These are phyloP conservation scores for Canavalia gladiata DNA, from an alignment of 306 rosid species.

Conservation along the genomic window DNA sequence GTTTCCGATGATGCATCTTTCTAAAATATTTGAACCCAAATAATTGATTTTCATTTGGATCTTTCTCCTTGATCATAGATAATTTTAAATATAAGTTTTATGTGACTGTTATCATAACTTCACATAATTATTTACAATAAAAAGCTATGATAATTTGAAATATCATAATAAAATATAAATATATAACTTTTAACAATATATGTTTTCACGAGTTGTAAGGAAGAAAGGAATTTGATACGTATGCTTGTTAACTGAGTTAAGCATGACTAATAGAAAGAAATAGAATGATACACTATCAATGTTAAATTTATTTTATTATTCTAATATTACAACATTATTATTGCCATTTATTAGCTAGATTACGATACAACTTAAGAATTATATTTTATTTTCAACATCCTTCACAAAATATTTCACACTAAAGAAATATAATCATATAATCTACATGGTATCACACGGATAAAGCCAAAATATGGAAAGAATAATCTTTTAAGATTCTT, in stretches of 20 bases:
- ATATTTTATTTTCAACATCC: conserved; percentile 48
- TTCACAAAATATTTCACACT: conserved; percentile 48
- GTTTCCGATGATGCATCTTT: conserved; percentile 3
- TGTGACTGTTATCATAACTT: background rate
- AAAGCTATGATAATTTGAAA: background rate
- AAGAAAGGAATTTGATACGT: conserved; percentile 1
- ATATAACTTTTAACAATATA: background rate
- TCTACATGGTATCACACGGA: conserved; percentile 34
- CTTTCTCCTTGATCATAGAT: background rate
- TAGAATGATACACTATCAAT: background rate
- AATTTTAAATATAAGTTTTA: background rate
- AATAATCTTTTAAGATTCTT: conserved; percentile 56
- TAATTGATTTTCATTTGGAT: background rate
- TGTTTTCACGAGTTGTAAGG: background rate
- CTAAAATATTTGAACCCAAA: background rate
- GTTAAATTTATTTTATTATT: conserved; percentile 20
- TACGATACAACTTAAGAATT: conserved; percentile 44
- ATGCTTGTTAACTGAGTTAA: background rate
- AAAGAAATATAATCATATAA: conserved; percentile 46
- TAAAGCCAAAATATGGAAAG: conserved; percentile 31
- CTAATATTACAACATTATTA: background rate
- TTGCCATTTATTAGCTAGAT: conserved; percentile 6
- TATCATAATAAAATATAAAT: background rate
- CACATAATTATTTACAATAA: background rate
- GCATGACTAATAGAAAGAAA: background rate